Conservation (phyloP, 306 rosid genomes). For the Amphicarpaea edgeworthii region DNA sequence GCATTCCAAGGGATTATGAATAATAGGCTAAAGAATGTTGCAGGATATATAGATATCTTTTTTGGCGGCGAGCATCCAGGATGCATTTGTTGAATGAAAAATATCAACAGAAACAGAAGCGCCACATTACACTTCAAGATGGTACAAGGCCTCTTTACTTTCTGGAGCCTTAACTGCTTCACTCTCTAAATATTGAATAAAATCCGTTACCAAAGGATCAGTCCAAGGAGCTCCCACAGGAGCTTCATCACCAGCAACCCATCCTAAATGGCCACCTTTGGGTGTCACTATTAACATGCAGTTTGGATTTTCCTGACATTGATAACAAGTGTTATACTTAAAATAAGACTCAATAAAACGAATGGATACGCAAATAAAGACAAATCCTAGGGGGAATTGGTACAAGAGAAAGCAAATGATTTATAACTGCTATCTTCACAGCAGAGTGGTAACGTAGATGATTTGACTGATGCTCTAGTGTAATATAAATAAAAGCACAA, state of each 20-base stretch:
- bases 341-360: neutral
- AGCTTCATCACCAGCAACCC: slow-evolving; percentile 92
- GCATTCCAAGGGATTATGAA: neutral
- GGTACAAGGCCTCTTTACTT: slow-evolving; percentile 45
- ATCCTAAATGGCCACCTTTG: slow-evolving; percentile 93
- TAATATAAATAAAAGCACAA: neutral
- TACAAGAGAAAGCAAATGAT: neutral
- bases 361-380: neutral
- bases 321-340: slow-evolving; percentile 30
- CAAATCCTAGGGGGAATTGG: neutral
- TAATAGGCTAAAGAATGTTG: slow-evolving; percentile 22
- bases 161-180: slow-evolving; percentile 46
- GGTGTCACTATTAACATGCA: slow-evolving; percentile 92
- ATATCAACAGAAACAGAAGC: neutral
- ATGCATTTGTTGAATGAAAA: slow-evolving; percentile 1
- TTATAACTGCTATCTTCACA: slow-evolving; percentile 17
- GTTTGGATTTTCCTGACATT: slow-evolving; percentile 82
- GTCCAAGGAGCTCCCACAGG: slow-evolving; percentile 94
- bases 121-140: slow-evolving; percentile 54
- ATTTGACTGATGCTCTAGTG: neutral
- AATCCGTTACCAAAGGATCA: slow-evolving; percentile 81
- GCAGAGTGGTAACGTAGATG: neutral
- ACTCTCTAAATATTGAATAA: slow-evolving; percentile 72
- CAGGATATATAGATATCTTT: neutral
- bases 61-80: neutral